Evolutionary conservation across 2,329 filamentous ascomycete species (phyloP), one percentile per base, ranked within the genome.

Genomic region (Rosellinia necatrix): DNA sequence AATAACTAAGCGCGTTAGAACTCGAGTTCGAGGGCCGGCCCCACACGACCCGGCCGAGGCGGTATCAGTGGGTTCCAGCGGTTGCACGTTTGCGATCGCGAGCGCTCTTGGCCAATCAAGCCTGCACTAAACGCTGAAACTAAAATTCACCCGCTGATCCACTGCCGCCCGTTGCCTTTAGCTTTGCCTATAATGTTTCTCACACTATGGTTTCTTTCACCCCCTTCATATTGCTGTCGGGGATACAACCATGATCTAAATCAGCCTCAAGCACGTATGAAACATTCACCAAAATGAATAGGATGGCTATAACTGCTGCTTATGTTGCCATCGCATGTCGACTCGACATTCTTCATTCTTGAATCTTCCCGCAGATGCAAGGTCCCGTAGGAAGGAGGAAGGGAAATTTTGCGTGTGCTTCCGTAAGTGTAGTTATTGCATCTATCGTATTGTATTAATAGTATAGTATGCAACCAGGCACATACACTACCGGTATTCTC

Each of bases 101-200:
- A 41, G 24, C 13, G 17, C 19, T 60, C 49, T 27, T 29, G 40
- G 44, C 61, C 61, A 62, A 64, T 60, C 61, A 62, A 54, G 22
- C 22, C 19, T 27, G 22, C 12, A 17, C 3, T 53, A 58, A 44
- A 49, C 53, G 51, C 50, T 47, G 43, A 55, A 47, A 10, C 43
- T 40, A 49, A 52, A 40, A 17, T 38, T 49, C 38, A n/a, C n/a
- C n/a, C n/a, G n/a, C n/a, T n/a, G n/a, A n/a, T n/a, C n/a, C n/a
- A n/a, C n/a, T n/a, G n/a, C n/a, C n/a, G n/a, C n/a, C n/a, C n/a
- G n/a, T n/a, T n/a, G n/a, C n/a, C n/a, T n/a, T n/a, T n/a, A n/a
- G n/a, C n/a, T n/a, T n/a, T n/a, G n/a, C n/a, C n/a, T n/a, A n/a
- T n/a, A n/a, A n/a, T n/a, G n/a, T n/a, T n/a, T n/a, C 21, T 38